Evolutionary conservation across 1,139 yeast genomes (phyloP).

Genomic region (Kazachstania sp.): DNA sequence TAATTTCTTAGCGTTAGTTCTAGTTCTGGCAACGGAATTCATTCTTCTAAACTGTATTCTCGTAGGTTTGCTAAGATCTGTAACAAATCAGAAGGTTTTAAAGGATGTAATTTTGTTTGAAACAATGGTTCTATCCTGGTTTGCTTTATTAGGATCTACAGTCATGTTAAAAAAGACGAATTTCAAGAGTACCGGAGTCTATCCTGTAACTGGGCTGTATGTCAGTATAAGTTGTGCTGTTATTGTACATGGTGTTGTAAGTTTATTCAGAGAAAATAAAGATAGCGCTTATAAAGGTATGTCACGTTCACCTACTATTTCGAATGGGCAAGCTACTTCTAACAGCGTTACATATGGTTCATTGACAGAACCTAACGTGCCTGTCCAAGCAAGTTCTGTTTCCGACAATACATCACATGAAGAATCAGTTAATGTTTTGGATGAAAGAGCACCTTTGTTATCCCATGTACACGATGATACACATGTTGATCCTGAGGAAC

Average conservation of each 20-base stretch:
- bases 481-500: not conserved
- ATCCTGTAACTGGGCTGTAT: constrained; percentile 44
- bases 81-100: constrained; percentile 58
- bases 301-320: not conserved
- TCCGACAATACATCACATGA: not conserved
- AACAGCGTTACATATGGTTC: not conserved
- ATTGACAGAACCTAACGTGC: not conserved
- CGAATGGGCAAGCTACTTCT: not conserved
- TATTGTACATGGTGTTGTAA: constrained; percentile 41
- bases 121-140: constrained; percentile 51
- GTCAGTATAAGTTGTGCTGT: constrained; percentile 44
- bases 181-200: constrained; percentile 55
- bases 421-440: constrained; percentile 1
- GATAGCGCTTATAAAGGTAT: not conserved
- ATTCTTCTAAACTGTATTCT: constrained; percentile 48
- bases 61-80: constrained; percentile 43
- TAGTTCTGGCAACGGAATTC: constrained; percentile 40
- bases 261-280: not conserved
- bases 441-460: constrained; percentile 11
- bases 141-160: constrained; percentile 42
- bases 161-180: constrained; percentile 36
- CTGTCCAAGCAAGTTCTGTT: not conserved
- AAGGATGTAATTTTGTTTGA: constrained; percentile 60
- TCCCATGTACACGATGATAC: constrained; percentile 9
- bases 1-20: constrained; percentile 41